Percentiles rank a stretch among this genome's conserved stretches.
Evolutionary conservation across 2,329 filamentous ascomycete species (phyloP).

Genomic region (Cadophora gregata): DNA sequence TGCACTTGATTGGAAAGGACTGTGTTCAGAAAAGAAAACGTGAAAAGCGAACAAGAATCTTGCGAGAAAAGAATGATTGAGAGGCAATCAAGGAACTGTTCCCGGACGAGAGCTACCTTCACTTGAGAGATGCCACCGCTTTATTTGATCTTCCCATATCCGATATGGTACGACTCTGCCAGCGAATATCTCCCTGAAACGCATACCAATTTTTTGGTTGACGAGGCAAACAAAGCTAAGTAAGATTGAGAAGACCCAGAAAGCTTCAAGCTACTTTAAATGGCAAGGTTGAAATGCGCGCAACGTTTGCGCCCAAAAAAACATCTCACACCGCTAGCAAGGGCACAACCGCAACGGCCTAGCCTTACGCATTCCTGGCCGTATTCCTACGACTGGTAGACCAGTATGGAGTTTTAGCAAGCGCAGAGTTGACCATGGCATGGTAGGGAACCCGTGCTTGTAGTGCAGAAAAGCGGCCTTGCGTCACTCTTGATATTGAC

Average conservation of each 20-base stretch:
- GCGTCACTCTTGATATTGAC: background rate
- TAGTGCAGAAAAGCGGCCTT: background rate
- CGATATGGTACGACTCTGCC: background rate
- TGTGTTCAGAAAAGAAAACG: background rate
- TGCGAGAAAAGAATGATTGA: background rate
- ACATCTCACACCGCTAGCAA: background rate
- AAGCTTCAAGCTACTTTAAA: background rate
- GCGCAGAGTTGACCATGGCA: background rate
- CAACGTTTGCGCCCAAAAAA: background rate
- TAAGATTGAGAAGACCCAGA: background rate
- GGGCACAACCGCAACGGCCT: background rate
- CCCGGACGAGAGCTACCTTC: background rate
- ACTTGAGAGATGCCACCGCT: background rate
- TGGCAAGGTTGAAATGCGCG: background rate
- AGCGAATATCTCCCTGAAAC: slow-evolving; percentile 13
- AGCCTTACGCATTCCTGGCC: background rate
- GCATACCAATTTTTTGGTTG: background rate
- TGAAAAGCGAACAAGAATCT: background rate
- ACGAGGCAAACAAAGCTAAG: slow-evolving; percentile 10
- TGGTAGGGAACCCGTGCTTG: background rate
- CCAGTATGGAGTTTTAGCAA: background rate
- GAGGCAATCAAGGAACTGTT: background rate
- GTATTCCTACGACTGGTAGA: background rate
- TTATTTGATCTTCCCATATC: background rate
- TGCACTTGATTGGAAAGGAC: background rate